Base-by-base conservation (phyloP, 371 early-diverging fungal genomes). In the Saksenaea oblongispora region DNA sequence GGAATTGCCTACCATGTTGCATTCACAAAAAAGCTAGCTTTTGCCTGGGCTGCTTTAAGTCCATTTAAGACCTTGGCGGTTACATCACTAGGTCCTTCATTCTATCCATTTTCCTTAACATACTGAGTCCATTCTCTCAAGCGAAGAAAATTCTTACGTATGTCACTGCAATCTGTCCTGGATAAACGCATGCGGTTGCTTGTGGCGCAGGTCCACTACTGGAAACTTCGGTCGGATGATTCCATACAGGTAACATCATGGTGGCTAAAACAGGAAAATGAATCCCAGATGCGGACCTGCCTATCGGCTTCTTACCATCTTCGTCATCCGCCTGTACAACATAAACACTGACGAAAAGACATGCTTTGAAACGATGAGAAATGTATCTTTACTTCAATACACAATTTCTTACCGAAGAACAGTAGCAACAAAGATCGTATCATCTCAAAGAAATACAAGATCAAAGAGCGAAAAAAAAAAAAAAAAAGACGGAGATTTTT, bases 11-110 rank as follows among this genome's bases (percentile, higher is more conserved):
- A 79, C 85, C 84, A 84, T 9, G 84, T 81, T 1, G 87, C 83
- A 60, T 82, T 86, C 0, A 80, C 79, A 58, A 86, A 84, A 64
- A 86, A 86, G 24, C 74, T 84, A n/a, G 82, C 87, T 36, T 74
- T 76, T 15, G 85, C 83, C 56, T 82, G 76, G 39, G 66, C 77
- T 27, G 78, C 76, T 53, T 80, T 82, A 11, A 84, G 62, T 39
- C 81, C 80, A 59, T 82, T 81, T 51, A 82, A 74, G 42, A 84
- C 82, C 60, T 81, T 80, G 34, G 76, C 79, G 0, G 84, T 84
- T 9, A 78, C 83, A 67, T 86, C 85, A 63, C 84, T 86, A n/a
- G 84, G 87, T 26, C 87, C 85, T 56, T 86, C 87, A 34, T 79
- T 82, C 84, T 85, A 63, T 22, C 27, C 8, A 26, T 15, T 18